A percentile compares a stretch with the other conserved stretches of the same genome.
Conservation (phyloP, 2,329 filamentous ascomycete genomes). For the Pseudogymnoascus sp. region DNA sequence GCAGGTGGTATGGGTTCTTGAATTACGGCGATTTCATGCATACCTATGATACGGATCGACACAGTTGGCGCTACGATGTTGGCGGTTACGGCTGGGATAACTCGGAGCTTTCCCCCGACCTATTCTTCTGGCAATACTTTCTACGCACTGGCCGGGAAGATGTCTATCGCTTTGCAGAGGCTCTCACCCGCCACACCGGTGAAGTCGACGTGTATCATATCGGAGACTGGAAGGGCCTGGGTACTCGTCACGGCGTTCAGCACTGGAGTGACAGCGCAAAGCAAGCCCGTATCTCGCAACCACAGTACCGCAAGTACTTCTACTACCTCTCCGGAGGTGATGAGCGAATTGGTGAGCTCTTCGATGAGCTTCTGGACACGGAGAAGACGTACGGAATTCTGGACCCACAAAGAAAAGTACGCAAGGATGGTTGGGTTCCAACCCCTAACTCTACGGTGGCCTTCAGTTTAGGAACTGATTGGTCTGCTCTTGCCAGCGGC, state of each 20-base stretch:
- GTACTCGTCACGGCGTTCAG: slow-evolving; percentile 56
- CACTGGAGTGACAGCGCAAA: slow-evolving; percentile 56
- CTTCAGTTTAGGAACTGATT: slow-evolving; percentile 52
- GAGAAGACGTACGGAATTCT: slow-evolving; percentile 46
- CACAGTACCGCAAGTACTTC: slow-evolving; percentile 50
- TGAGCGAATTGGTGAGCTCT: slow-evolving; percentile 21
- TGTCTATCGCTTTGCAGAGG: slow-evolving; percentile 52
- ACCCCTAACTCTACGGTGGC: slow-evolving; percentile 35
- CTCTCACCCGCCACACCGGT: slow-evolving; percentile 49
- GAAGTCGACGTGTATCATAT: slow-evolving; percentile 58
- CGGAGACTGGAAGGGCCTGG: slow-evolving; percentile 51
- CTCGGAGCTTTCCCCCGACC: slow-evolving; percentile 53
- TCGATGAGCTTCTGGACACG: slow-evolving; percentile 37
- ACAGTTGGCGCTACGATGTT: slow-evolving; percentile 56
- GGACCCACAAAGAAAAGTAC: slow-evolving; percentile 53
- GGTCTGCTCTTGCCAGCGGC: slow-evolving; percentile 47
- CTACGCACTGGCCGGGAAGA: slow-evolving; percentile 50
- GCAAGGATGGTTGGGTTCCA: slow-evolving; percentile 43
- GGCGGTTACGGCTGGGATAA: slow-evolving; percentile 62
- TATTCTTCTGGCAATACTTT: slow-evolving; percentile 58
- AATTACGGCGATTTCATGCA: slow-evolving; percentile 58
- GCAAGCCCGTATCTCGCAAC: slow-evolving; percentile 53
- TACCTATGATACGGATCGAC: slow-evolving; percentile 51
- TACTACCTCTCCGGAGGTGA: slow-evolving; percentile 18
- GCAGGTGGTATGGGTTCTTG: slow-evolving; percentile 57